phyloP scores from a whole-genome alignment of 2,329 filamentous ascomycete species.

The Huntiella abstrusa region DNA sequence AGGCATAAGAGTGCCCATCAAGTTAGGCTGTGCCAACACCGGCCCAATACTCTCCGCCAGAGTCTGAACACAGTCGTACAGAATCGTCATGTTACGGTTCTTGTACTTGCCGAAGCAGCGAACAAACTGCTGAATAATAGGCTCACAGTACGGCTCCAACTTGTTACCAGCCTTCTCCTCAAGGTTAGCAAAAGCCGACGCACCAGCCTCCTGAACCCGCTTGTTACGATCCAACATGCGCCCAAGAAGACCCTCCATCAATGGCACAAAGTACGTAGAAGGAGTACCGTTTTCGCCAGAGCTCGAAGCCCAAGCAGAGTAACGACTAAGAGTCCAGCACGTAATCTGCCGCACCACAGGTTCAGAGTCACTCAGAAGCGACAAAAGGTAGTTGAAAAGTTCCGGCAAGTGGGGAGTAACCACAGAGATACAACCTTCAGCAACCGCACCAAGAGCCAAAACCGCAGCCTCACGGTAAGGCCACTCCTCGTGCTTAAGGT shows the following conservation, averaged over 20 bases:
- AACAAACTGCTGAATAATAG: constrained; percentile 85
- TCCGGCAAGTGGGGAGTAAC: constrained; percentile 82
- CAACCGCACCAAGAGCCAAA: constrained; percentile 80
- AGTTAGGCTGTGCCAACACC: constrained; percentile 57
- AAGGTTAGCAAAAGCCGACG: constrained; percentile 86
- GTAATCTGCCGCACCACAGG: constrained; percentile 92
- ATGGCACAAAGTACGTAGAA: constrained; percentile 69
- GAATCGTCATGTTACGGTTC: constrained; percentile 95
- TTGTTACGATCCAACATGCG: constrained; percentile 97
- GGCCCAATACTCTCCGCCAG: constrained; percentile 79
- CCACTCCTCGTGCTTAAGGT: constrained; percentile 79
- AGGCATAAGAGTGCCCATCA: constrained; percentile 81
- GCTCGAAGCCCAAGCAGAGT: constrained; percentile 78
- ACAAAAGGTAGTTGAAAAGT: constrained; percentile 76
- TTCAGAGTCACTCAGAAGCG: constrained; percentile 64
- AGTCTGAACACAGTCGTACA: constrained; percentile 97
- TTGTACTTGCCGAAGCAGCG: constrained; percentile 89
- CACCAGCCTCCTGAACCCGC: constrained; percentile 89
- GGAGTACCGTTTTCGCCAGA: constrained; percentile 48
- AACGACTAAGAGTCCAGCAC: constrained; percentile 90
- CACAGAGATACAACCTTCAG: constrained; percentile 79
- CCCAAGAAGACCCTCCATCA: constrained; percentile 89
- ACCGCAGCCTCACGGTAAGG: constrained; percentile 85
- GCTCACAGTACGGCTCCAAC: constrained; percentile 67
- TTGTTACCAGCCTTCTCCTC: constrained; percentile 79